Conservation (phyloP, 2,329 filamentous ascomycete species). For the Xylariaceae sp. region DNA sequence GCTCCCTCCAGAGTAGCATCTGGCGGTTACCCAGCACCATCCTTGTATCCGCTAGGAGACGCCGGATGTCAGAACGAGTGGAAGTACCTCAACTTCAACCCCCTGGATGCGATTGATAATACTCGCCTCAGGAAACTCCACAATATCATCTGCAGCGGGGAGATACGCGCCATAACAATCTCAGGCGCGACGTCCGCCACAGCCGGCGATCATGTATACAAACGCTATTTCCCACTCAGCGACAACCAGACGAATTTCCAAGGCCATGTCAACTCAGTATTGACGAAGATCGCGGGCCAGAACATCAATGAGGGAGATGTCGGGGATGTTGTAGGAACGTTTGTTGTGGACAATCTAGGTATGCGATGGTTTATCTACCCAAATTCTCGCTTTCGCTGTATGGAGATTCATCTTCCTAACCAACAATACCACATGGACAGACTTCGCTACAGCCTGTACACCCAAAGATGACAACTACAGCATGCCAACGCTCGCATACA, state of each 20-base stretch:
- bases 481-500: neutral
- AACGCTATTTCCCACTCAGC: constrained; percentile 1
- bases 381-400: no score
- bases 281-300: neutral
- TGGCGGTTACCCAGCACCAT: neutral
- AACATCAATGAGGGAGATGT: neutral
- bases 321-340: neutral
- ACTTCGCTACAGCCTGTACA: neutral
- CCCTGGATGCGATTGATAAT: neutral
- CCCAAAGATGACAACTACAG: neutral
- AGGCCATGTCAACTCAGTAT: constrained; percentile 1
- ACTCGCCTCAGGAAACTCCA: neutral
- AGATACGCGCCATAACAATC: neutral
- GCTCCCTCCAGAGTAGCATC: neutral
- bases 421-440: no score
- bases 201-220: neutral
- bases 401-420: no score
- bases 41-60: neutral
- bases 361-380: neutral
- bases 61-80: neutral
- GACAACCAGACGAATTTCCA: neutral
- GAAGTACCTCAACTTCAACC: neutral
- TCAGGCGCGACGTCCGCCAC: neutral
- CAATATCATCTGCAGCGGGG: no score
- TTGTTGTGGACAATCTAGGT: constrained; percentile 5